Evolutionary conservation across 1,139 yeast species (phyloP), one percentile per base, ranked within the genome.

Genomic region (Candida gigantensis): DNA sequence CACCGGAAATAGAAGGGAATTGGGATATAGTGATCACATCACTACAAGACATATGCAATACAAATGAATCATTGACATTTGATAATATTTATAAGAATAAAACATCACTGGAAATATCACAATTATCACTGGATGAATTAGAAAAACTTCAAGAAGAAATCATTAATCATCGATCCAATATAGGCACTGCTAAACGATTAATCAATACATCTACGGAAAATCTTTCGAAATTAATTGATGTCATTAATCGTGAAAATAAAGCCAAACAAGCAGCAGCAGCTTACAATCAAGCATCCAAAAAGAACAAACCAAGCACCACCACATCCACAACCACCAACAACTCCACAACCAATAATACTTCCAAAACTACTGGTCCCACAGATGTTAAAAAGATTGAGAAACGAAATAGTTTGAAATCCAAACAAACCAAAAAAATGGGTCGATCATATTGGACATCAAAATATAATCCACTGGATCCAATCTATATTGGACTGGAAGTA

Each of bases 401-500:
- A 24, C 16, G 35, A 24, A 13, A 33, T 20, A 23, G 28, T 36
- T 18, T 23, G 13, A 31, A 31, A 25, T 15, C 34, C 7, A 31
- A 29, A 21, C 30, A 31, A 13, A 24, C 62, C 47, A 47, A 62
- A 49, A 63, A 68, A 46, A 51, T 50, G 6, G 75, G 77, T 11
- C 52, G 71, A 32, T 69, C 65, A 60, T 68, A 46, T 48, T 63
- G 67, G 50, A 59, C 62, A 2, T 68, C 75, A 11, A 65, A 66
- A 34, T 76, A 62, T 55, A 82, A 82, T 49, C 79, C 85, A 1
- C 72, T 74, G 31, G 84, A 77, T 31, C 81, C 85, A 0, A 70
- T 84, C 3, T 48, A 57, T 3, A 66, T 85, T 2, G 92, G 94
- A 1, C 76, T 92, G 0, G 95, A 87, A 48, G 97, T 92, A 1